Conservation (phyloP, 192 early-diverging fungal genomes). For the Backusella circina region DNA sequence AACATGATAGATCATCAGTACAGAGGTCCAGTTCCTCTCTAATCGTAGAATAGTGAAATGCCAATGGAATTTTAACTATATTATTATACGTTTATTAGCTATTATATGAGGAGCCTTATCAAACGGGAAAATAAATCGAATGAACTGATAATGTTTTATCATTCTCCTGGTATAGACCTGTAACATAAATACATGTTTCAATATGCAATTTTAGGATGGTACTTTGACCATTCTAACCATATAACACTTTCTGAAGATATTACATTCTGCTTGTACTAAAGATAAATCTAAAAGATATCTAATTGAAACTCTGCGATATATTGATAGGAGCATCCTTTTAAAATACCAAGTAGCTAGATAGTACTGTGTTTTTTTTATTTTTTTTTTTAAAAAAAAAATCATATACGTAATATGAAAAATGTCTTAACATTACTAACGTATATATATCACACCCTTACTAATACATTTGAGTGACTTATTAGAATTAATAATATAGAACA, state of each 20-base stretch:
- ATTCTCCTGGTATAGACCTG: background rate
- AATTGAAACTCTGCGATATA: background rate
- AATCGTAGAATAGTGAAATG: background rate
- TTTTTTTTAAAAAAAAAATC: too few species aligned
- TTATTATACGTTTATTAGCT: background rate
- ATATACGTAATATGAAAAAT: background rate
- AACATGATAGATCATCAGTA: background rate
- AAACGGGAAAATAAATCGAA: background rate
- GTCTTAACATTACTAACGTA: background rate
- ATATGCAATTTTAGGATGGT: too few species aligned
- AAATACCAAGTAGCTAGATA: too few species aligned
- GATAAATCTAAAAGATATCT: background rate
- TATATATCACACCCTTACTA: background rate
- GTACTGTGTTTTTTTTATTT: too few species aligned
- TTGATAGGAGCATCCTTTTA: too few species aligned
- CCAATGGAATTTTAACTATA: background rate
- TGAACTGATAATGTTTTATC: background rate
- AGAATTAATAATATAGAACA: background rate
- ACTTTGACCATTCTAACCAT: background rate
- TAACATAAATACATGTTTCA: too few species aligned
- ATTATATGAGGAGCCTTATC: background rate
- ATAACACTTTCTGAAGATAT: background rate
- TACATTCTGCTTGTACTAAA: background rate
- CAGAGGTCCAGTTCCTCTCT: background rate
- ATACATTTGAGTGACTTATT: background rate